Conservation (phyloP, 208 protist genomes). For the Trypanosoma grayi region DNA sequence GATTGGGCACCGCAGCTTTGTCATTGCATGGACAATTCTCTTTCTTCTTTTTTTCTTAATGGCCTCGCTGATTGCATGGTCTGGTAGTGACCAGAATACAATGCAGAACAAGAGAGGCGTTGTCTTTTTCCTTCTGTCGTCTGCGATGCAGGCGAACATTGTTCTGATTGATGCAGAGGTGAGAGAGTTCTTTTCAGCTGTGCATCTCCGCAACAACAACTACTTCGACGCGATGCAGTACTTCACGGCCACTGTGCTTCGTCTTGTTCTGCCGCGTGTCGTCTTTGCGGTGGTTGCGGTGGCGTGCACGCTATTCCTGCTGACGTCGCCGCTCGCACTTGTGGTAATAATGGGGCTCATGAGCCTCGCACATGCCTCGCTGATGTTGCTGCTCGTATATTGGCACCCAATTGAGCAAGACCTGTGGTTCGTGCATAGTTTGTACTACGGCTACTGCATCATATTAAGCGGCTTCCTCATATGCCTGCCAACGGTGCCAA, state of each 20-base stretch:
- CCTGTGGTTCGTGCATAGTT: slow-evolving; percentile 25
- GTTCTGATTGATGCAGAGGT: slow-evolving; percentile 48
- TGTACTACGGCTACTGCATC: slow-evolving; percentile 53
- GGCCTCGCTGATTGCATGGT: slow-evolving; percentile 19
- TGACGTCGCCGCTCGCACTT: slow-evolving; percentile 16
- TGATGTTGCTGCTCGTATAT: slow-evolving; percentile 36
- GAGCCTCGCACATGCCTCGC: slow-evolving; percentile 37
- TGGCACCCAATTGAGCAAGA: slow-evolving; percentile 28
- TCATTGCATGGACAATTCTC: slow-evolving; percentile 40
- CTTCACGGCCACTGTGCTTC: slow-evolving; percentile 37
- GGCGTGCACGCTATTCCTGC: slow-evolving; percentile 30
- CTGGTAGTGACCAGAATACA: slow-evolving; percentile 16
- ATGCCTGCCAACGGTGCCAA: slow-evolving; percentile 32
- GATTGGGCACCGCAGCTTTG: slow-evolving; percentile 13
- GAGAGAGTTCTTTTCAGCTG: slow-evolving; percentile 33
- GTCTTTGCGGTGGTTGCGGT: slow-evolving; percentile 24
- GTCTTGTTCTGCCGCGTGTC: slow-evolving; percentile 33
- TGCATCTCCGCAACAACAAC: slow-evolving; percentile 32
- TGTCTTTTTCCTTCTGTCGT: slow-evolving; percentile 54
- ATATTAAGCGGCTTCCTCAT: slow-evolving; percentile 49
- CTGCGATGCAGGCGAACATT: slow-evolving; percentile 41
- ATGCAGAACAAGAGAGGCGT: slow-evolving; percentile 55
- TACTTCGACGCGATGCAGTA: slow-evolving; percentile 41
- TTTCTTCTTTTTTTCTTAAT: slow-evolving; percentile 38
- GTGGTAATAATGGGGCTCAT: slow-evolving; percentile 35